phyloP scores from a whole-genome alignment of 306 rosid species.

The Cicer cuneatum region DNA sequence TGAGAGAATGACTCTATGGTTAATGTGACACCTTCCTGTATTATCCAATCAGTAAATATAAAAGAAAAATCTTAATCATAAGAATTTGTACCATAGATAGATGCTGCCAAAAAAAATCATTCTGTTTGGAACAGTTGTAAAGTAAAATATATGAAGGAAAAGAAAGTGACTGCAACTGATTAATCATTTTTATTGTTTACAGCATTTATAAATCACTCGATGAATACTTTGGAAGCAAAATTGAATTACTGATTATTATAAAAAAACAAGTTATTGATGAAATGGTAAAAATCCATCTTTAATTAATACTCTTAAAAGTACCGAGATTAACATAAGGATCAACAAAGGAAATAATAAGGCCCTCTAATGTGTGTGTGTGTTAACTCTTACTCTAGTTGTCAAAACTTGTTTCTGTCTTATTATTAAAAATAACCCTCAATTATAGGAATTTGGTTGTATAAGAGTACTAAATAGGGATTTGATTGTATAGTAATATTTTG shows the following conservation, averaged over 20 bases:
- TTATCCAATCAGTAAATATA: constrained; percentile 40
- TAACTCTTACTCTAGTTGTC: background rate
- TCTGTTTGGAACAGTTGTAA: constrained; percentile 7
- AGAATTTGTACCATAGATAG: constrained; percentile 33
- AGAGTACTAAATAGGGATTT: too few relatives aligned
- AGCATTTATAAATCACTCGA: constrained; percentile 10
- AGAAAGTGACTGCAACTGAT: constrained; percentile 17
- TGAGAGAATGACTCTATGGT: constrained; percentile 74
- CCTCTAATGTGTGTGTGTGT: background rate
- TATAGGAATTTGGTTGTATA: too few relatives aligned
- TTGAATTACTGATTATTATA: background rate
- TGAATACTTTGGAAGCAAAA: constrained; percentile 6
- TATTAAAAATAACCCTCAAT: too few relatives aligned
- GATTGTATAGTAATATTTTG: too few relatives aligned
- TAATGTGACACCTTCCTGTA: constrained; percentile 76
- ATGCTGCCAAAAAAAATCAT: constrained; percentile 21
- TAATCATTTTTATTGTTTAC: constrained; percentile 25
- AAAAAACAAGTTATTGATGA: constrained; percentile 1
- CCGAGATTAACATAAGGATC: too few relatives aligned
- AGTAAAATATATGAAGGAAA: constrained; percentile 37
- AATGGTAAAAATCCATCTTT: constrained; percentile 13
- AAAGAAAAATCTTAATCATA: constrained; percentile 35
- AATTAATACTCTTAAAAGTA: constrained; percentile 26
- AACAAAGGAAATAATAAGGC: constrained; percentile 15
- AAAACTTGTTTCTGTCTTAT: too few relatives aligned